Base-by-base conservation (phyloP, 1,284 basidiomycete species). In the Sanghuangporus weigelae region DNA sequence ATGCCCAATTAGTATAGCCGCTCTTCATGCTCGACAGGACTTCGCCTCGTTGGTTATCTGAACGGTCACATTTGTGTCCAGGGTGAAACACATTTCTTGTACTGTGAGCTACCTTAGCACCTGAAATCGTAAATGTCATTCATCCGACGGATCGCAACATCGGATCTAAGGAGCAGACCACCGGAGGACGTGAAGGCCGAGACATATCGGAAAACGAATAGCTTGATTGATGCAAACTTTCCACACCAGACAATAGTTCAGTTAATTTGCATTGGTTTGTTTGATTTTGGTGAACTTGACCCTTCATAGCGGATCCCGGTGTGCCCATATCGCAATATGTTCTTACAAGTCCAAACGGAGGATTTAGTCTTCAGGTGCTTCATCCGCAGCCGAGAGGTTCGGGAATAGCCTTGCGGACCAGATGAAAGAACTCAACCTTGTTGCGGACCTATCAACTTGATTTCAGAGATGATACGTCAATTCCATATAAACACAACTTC, bases 311-410 rank as follows among this genome's bases (percentile, higher is more conserved):
- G 57, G 57, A 49, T 31, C 54, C 14, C 19, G 36, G 46, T 49
- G 26, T 8, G 3, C 8, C 14, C 31, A 35, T 31, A 54, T 54
- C 53, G 19, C 31, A 54, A 36, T 54, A 54, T 38, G 53, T 38
- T 54, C 53, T 23, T 8, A 54, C 4, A 8, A 54, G 56, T 31
- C 23, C 26, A 36, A 31, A n/a, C 57, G 57, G 44, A 19, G 12
- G 38, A 59, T 39, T 38, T 51, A 60, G 48, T 39, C 36, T 51
- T 50, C 49, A 39, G 19, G 50, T n/a, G 8, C 58, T 31, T 60
- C 39, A 51, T 40, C 36, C 49, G 48, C 36, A 51, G 58, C 48
- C 58, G 50, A 35, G 46, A 59, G 57, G 58, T 19, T 36, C 31
- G 58, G 49, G 14, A 19, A 46, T 16, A 8, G 8, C 55, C 42